phyloP scores from a whole-genome alignment of 805 yeast genomes.

The Hanseniaspora pseudoguilliermondii region DNA sequence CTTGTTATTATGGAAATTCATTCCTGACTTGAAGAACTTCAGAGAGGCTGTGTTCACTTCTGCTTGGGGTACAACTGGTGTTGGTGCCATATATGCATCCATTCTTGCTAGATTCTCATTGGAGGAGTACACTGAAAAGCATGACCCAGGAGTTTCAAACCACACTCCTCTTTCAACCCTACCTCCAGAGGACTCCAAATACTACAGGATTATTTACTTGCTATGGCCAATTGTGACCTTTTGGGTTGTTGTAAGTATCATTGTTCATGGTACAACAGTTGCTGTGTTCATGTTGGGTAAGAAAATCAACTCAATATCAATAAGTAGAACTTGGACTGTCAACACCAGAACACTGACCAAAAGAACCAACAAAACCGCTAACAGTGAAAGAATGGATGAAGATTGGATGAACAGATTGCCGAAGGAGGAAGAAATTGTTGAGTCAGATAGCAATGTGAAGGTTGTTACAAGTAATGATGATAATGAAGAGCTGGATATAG shows the following conservation, averaged over 20 bases:
- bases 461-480: neutral
- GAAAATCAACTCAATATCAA: slow-evolving; percentile 79
- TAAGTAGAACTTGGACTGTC: slow-evolving; percentile 80
- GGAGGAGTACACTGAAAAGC: slow-evolving; percentile 57
- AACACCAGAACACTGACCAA: slow-evolving; percentile 31
- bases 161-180: slow-evolving; percentile 65
- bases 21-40: slow-evolving; percentile 84
- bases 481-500: neutral
- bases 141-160: slow-evolving; percentile 76
- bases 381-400: slow-evolving; percentile 39
- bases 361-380: slow-evolving; percentile 17
- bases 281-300: slow-evolving; percentile 55
- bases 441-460: neutral
- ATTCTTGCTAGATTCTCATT: slow-evolving; percentile 63
- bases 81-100: slow-evolving; percentile 79
- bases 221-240: slow-evolving; percentile 81
- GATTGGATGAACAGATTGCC: slow-evolving; percentile 83
- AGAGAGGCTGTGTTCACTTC: slow-evolving; percentile 90
- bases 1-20: slow-evolving; percentile 55
- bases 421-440: slow-evolving; percentile 39
- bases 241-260: slow-evolving; percentile 64
- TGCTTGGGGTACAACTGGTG: slow-evolving; percentile 94
- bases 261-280: slow-evolving; percentile 85
- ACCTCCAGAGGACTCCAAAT: slow-evolving; percentile 71
- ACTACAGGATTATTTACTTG: slow-evolving; percentile 48